These are phyloP conservation scores for Daldinia loculata DNA, from an alignment of 495 filamentous ascomycete species.

Conservation along the genomic window DNA sequence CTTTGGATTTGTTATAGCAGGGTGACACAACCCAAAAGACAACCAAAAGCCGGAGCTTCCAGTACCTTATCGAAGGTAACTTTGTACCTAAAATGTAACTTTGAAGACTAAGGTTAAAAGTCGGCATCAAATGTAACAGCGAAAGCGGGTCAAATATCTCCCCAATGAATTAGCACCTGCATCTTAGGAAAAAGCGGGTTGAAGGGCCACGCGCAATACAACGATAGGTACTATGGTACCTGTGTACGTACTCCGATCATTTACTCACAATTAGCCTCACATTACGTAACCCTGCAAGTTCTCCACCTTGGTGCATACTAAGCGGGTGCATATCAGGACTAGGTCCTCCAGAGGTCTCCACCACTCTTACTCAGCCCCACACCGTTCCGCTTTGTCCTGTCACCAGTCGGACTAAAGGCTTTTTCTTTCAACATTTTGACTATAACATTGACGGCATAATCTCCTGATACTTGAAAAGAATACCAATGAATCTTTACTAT, in stretches of 20 bases:
- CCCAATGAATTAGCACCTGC: conserved; percentile 8
- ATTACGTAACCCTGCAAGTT: conserved; percentile 1
- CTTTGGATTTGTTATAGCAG: conserved; percentile 30
- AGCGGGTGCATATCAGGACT: not conserved
- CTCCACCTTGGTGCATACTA: not conserved
- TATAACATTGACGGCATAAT: conserved; percentile 30
- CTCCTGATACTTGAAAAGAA: conserved; percentile 2
- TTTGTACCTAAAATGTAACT: conserved; percentile 23
- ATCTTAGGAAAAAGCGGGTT: not conserved
- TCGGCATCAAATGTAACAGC: conserved; percentile 39
- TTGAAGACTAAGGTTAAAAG: conserved; percentile 5
- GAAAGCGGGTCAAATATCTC: conserved; percentile 36
- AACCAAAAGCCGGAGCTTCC: conserved; percentile 21
- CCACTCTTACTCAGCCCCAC: conserved; percentile 31
- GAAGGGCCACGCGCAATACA: not conserved
- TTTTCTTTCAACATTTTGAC: conserved; percentile 9
- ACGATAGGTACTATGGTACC: conserved; percentile 1
- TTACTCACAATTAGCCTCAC: conserved; percentile 10
- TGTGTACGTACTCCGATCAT: not conserved
- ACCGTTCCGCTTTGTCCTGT: conserved; percentile 30
- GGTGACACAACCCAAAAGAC: conserved; percentile 17
- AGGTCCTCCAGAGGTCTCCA: conserved; percentile 11
- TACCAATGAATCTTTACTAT: not conserved
- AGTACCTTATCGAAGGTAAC: conserved; percentile 36
- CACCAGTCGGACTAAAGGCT: conserved; percentile 35